Percentiles rank a stretch among this genome's conserved stretches.
Evolutionary conservation across 1,284 basidiomycete genomes (phyloP).

Genomic region (Cutaneotrichosporon dermatis): DNA sequence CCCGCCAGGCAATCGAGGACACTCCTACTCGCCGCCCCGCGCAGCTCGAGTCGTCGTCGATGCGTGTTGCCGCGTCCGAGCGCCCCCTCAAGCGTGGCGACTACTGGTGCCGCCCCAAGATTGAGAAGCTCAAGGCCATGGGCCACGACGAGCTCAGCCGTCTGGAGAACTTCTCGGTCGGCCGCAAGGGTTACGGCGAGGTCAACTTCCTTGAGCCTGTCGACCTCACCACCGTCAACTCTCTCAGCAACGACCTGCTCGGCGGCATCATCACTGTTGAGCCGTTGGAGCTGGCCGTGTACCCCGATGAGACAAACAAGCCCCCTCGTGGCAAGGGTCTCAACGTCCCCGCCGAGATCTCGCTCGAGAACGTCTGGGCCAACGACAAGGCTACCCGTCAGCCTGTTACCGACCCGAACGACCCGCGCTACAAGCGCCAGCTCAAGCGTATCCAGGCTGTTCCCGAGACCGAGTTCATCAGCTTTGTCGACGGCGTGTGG

Average conservation of each 20-base stretch:
- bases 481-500: conserved; percentile 81
- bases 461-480: conserved; percentile 78
- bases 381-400: conserved; percentile 87
- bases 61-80: conserved; percentile 28
- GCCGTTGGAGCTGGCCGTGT: conserved; percentile 86
- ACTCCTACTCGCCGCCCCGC: conserved; percentile 24
- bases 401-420: conserved; percentile 76
- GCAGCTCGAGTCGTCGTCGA: conserved; percentile 38
- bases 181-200: conserved; percentile 84
- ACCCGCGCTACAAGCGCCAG: conserved; percentile 70
- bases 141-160: conserved; percentile 66
- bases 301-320: conserved; percentile 76
- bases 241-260: conserved; percentile 67
- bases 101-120: conserved; percentile 78
- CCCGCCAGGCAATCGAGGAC: conserved; percentile 20
- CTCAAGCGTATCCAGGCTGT: conserved; percentile 78
- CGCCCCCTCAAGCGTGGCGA: conserved; percentile 68
- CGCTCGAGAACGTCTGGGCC: conserved; percentile 79
- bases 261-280: conserved; percentile 88
- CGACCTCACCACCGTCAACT: conserved; percentile 79
- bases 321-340: conserved; percentile 82
- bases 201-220: conserved; percentile 88
- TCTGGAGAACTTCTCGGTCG: conserved; percentile 69
- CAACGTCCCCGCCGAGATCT: conserved; percentile 79
- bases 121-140: conserved; percentile 64